phyloP scores from a whole-genome alignment of 208 protist genomes.

The Crithidia brevicula region DNA sequence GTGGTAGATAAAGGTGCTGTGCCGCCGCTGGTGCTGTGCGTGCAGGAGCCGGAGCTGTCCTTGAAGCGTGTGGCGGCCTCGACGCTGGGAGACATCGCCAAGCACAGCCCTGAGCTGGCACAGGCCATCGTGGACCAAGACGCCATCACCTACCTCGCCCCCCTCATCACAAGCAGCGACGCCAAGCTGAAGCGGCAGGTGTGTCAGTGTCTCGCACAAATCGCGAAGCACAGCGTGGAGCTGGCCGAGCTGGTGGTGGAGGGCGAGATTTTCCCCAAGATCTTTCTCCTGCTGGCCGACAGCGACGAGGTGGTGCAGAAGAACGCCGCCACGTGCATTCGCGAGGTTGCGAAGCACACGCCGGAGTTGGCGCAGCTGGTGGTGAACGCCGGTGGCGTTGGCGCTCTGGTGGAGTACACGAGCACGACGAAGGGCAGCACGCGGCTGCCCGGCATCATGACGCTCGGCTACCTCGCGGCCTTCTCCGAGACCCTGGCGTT shows the following conservation, averaged over 20 bases:
- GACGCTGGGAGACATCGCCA: conserved; percentile 95
- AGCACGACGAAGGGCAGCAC: conserved; percentile 91
- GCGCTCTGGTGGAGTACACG: conserved; percentile 97
- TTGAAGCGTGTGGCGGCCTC: conserved; percentile 97
- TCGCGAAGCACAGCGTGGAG: conserved; percentile 98
- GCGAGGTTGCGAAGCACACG: conserved; percentile 98
- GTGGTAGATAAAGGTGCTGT: conserved; percentile 97
- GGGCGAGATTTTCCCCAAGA: conserved; percentile 98
- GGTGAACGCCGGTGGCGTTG: conserved; percentile 97
- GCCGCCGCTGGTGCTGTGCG: conserved; percentile 96
- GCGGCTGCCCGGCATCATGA: conserved; percentile 97
- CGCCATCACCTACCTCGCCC: conserved; percentile 96
- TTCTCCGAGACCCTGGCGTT: conserved; percentile 98
- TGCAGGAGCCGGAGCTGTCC: conserved; percentile 98
- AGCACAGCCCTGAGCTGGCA: conserved; percentile 96
- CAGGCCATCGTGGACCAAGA: conserved; percentile 96
- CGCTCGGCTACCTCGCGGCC: conserved; percentile 98
- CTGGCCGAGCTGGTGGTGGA: conserved; percentile 98
- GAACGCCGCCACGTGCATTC: conserved; percentile 97
- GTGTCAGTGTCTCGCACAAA: conserved; percentile 96
- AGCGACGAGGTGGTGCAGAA: conserved; percentile 95
- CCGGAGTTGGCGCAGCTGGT: conserved; percentile 97
- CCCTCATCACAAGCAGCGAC: conserved; percentile 95
- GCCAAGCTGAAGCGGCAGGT: conserved; percentile 97
- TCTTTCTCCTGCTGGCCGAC: conserved; percentile 96